Evolutionary conservation across 2,329 filamentous ascomycete genomes (phyloP), one percentile per base, ranked within the genome.

Genomic region (Phaeophleospora eucalypticola): DNA sequence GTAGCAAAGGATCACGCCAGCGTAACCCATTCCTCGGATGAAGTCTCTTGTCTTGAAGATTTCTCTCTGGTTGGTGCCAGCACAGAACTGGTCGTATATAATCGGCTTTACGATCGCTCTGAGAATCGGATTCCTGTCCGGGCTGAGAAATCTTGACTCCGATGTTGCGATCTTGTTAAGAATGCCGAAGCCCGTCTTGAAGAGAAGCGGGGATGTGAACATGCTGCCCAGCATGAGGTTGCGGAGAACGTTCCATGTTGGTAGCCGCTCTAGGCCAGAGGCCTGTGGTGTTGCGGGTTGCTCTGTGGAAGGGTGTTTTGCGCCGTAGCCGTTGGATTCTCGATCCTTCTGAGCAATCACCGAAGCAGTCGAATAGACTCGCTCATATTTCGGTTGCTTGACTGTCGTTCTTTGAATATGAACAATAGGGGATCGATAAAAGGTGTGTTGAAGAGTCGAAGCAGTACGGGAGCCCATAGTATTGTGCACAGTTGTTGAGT

Each of bases 21-120:
- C 67, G 52, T 73, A 80, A 14, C 77, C 78, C 16, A 79, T 59
- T 0, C 54, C 49, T 54, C 74, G 76, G 41, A 79, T 72, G 1
- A 66, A 65, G 2, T 64, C 58, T 18, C 77, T 68, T 0, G 71
- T 75, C 4, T 61, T 61, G 24, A 68, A 65, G 2, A 79, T 74
- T 45, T 79, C 76, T 1, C 48, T 44, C 34, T 69, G 67, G 43
- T 72, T 78, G 20, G 71, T 71, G 0, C 77, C 77, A 0, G 77
- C 77, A 51, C 77, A 80, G 61, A 80, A 80, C 38, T 80, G 78
- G 48, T 78, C 71, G 55, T 80, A 80, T 14, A 80, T 67, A 7
- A 74, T 65, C 41, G 71, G 68, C 53, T 72, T 71, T 19, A 75
- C 61, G 3, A 74, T 58, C 40, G 67, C 62, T 36, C 72, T 68